Evolutionary conservation across 2,329 filamentous ascomycete genomes (phyloP).

Genomic region (Penicillium nordicum): DNA sequence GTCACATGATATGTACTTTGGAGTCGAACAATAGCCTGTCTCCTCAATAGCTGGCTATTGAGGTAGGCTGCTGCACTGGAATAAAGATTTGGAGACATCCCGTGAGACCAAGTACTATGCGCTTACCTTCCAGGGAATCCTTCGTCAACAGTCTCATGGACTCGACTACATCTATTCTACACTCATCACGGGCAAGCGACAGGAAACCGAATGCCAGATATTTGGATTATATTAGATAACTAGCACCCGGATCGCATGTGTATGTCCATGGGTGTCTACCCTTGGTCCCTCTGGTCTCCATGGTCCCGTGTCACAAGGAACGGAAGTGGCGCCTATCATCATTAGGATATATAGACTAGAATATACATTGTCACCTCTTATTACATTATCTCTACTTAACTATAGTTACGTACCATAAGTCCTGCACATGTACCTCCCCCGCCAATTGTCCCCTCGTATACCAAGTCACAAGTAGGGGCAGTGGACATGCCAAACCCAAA

Average conservation of each 20-base stretch:
- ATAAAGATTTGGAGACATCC: neutral
- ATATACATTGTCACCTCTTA: neutral
- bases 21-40: neutral
- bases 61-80: neutral
- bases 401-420: neutral
- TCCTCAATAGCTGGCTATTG: neutral
- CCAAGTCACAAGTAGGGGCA: no score
- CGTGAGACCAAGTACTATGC: no score
- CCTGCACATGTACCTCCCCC: neutral
- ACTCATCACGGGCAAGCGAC: neutral
- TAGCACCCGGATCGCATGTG: neutral
- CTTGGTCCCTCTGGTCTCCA: neutral
- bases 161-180: neutral
- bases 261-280: no score
- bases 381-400: neutral
- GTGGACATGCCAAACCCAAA: neutral
- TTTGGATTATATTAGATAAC: neutral
- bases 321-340: no score
- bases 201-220: no score
- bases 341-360: neutral
- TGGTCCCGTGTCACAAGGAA: neutral
- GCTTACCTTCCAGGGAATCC: neutral
- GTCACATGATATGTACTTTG: constrained; percentile 8
- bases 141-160: neutral
- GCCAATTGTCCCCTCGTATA: neutral